phyloP scores from a whole-genome alignment of 73 alveolate genomes.

The Stentor roeselii region DNA sequence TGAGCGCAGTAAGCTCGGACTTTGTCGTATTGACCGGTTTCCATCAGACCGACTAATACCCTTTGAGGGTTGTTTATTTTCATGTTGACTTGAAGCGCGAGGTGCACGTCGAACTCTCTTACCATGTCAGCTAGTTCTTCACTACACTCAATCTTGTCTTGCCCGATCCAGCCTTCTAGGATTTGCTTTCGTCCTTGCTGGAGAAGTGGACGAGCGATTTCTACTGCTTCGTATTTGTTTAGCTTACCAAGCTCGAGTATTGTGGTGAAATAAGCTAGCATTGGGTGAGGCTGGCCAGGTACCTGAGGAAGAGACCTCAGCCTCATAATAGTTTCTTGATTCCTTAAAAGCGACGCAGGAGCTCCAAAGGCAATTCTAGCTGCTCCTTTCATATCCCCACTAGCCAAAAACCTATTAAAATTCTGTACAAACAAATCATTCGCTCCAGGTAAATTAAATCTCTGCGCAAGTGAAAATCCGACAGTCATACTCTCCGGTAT shows the following conservation, averaged over 20 bases:
- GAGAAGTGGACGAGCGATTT: constrained; percentile 90
- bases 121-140: constrained; percentile 93
- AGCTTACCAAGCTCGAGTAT: constrained; percentile 86
- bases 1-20: constrained; percentile 80
- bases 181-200: constrained; percentile 80
- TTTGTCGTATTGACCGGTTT: constrained; percentile 87
- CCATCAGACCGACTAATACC: constrained; percentile 87
- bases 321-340: constrained; percentile 86
- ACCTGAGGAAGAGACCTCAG: constrained; percentile 70
- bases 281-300: constrained; percentile 93
- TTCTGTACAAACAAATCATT: constrained; percentile 89
- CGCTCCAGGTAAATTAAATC: constrained; percentile 94
- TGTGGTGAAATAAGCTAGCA: constrained; percentile 91
- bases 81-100: constrained; percentile 84
- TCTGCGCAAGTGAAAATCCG: constrained; percentile 89
- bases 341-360: constrained; percentile 95
- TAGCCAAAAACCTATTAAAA: constrained; percentile 84
- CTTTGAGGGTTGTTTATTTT: constrained; percentile 78
- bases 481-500: constrained; percentile 86
- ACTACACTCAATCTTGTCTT: constrained; percentile 86
- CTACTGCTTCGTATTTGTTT: constrained; percentile 88
- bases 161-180: constrained; percentile 88
- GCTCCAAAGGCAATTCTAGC: constrained; percentile 96
- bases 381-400: constrained; percentile 93
- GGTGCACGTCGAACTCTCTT: constrained; percentile 82